Evolutionary conservation across 2,329 filamentous ascomycete genomes (phyloP).

Genomic region (Waltergamsia citrina): DNA sequence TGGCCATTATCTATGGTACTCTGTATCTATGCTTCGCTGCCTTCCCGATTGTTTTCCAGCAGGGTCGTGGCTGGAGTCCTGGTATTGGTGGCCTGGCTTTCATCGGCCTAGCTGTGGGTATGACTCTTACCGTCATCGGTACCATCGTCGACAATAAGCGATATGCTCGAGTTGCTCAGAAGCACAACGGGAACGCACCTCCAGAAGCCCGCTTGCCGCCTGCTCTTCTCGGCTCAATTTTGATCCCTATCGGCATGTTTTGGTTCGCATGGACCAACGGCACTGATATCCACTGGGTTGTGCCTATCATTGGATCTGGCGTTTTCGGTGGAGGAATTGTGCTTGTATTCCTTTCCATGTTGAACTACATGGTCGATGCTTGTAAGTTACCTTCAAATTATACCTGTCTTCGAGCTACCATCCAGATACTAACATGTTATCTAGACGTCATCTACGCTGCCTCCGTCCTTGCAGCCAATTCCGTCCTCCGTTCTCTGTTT

Average conservation of each 20-base stretch:
- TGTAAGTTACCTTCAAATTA: constrained; percentile 19
- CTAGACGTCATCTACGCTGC: constrained; percentile 66
- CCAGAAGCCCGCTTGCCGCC: constrained; percentile 55
- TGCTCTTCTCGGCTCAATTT: constrained; percentile 47
- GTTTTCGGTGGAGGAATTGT: constrained; percentile 49
- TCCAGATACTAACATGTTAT: not conserved
- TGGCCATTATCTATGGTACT: constrained; percentile 48
- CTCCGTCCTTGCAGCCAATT: constrained; percentile 63
- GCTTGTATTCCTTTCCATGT: constrained; percentile 54
- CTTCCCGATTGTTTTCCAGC: constrained; percentile 53
- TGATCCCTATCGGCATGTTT: constrained; percentile 52
- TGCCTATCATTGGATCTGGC: constrained; percentile 31
- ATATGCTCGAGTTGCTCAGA: constrained; percentile 34
- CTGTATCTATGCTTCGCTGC: constrained; percentile 46
- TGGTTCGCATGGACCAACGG: constrained; percentile 58
- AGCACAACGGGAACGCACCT: constrained; percentile 44
- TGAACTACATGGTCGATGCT: constrained; percentile 60
- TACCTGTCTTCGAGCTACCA: not conserved
- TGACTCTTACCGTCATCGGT: constrained; percentile 45
- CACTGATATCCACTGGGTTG: constrained; percentile 45
- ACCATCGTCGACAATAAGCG: constrained; percentile 43
- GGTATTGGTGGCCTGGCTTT: constrained; percentile 54
- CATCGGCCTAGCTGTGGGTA: constrained; percentile 54
- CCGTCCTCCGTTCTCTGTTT: constrained; percentile 62
- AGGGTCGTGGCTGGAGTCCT: constrained; percentile 44